Base-by-base conservation (phyloP, 2,329 filamentous ascomycete species). In the Ceratocystis smalleyi region DNA sequence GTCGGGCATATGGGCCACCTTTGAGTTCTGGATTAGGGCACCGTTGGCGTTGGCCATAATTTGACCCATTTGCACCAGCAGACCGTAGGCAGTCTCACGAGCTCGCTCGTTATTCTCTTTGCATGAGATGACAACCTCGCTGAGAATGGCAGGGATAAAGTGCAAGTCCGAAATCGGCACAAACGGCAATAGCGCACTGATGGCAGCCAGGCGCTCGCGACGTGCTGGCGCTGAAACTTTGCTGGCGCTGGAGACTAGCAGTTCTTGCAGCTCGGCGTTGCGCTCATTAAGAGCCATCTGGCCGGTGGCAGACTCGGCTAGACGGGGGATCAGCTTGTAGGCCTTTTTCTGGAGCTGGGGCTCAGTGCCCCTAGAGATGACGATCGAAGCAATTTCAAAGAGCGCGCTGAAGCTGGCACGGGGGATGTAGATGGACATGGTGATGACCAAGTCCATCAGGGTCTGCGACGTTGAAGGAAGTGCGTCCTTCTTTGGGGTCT, bases 61-160 rank as follows among this genome's bases (percentile, higher is more conserved):
- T 72, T 90, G 83, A 17, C 90, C 91, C 82, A 97, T 91, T 55
- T 88, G 80, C 24, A 99, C 88, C 12, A 99, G 81, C 17, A 97
- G 79, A 61, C 95, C 89, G 72, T 96, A 99, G 0, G 94, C 92
- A 1, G 87, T 85, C 63, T 89, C 91, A 68, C 94, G 82, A 0
- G 94, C 91, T 71, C 91, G 91, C 74, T 99, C 94, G 72, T 99
- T 99, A 71, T 94, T 90, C 76, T 99, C 94, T 75, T 99, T 99
- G 76, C 91, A 95, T 67, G 89, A 89, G 68, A 99, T 91, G 62
- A 99, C 91, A 43, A 97, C 90, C 75, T 99, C 94, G 2, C 91
- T 91, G 5, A 99, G 81, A 59, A 96, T 84, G 1, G 89, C 84
- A 1, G 94, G 91, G 67, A 99, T 92, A 75, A 99, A 97, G 74